Evolutionary conservation across 225 moss, liverwort and hornwort genomes (phyloP), one percentile per base, ranked within the genome.

Genomic region (Polytrichum formosum): DNA sequence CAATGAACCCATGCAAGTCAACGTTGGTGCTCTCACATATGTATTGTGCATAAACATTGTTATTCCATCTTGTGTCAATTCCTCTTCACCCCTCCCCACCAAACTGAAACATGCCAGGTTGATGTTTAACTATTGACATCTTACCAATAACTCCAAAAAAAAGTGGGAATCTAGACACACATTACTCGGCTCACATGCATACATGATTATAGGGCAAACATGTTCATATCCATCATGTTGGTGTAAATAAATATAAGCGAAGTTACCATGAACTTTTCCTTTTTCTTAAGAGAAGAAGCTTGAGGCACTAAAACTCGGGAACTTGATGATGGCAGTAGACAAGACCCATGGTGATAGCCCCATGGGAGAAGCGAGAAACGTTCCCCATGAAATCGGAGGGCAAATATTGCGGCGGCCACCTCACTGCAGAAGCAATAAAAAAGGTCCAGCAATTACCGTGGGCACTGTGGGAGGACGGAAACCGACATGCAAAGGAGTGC

Each of bases 331-430:
- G 83, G 73, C 81, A 83, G 83, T 83, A 87, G 83, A 78, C 78
- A 61, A 72, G 64, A 29, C 59, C 75, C 6, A 66, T 78, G 26
- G 74, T 83, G 65, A 55, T 78, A 26, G 78, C 83, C n/a, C 83
- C 87, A 0, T 87, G 81, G 87, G 87, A 87, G 74, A 87, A 72
- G 58, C 78, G 78, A 28, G 87, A 83, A 30, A 72, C 72, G 62
- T 68, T 66, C 64, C 78, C 65, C 63, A 69, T 83, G 70, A 71
- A 76, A 20, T 76, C 80, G 0, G 33, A 71, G 4, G 69, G 71
- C 5, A 46, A 46, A 46, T 85, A 69, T 55, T 61, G 68, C 28
- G 31, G 18, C 0, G 76, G 81, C 1, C 81, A 81, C 20, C 46
- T 78, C 1, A 54, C 29, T 0, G 60, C 65, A 0, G 77, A 68